A percentile compares a stretch with the other conserved stretches of the same genome.
Evolutionary conservation across 345 rosid genomes (phyloP).

Genomic region (Fremontodendron californicum): DNA sequence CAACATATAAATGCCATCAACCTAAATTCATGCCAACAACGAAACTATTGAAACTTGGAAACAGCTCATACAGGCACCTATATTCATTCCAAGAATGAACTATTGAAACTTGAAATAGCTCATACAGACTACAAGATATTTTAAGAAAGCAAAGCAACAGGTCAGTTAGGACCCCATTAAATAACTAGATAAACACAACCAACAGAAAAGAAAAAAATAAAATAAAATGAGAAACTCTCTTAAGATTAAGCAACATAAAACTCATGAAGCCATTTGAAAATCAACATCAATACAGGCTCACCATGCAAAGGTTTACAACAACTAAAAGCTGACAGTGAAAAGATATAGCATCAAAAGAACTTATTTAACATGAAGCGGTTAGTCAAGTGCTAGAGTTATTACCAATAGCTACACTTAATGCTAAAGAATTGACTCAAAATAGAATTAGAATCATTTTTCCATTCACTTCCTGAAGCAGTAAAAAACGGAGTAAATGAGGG

Average conservation of each 20-base stretch:
- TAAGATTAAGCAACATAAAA: background rate
- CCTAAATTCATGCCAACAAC: background rate
- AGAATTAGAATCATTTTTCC: no score
- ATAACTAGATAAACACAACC: background rate
- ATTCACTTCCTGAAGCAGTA: background rate
- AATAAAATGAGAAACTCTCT: background rate
- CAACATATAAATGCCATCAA: background rate
- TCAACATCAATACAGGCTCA: background rate
- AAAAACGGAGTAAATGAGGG: background rate
- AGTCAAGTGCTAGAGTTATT: no score
- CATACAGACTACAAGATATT: background rate
- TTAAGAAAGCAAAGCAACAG: background rate
- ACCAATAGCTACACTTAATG: background rate
- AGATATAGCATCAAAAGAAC: background rate
- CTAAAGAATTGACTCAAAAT: no score
- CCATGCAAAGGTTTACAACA: background rate
- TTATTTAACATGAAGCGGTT: background rate
- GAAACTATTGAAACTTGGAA: background rate
- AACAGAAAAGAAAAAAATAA: background rate
- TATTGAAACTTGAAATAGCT: background rate
- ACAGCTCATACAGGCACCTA: background rate
- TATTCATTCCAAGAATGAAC: background rate
- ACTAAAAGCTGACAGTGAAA: background rate
- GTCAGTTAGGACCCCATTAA: background rate
- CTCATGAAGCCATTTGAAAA: background rate